Percentiles rank a stretch among this genome's conserved stretches.
phyloP scores from a whole-genome alignment of 169 alveolate genomes.

The Cryptosporidium tyzzeri region DNA sequence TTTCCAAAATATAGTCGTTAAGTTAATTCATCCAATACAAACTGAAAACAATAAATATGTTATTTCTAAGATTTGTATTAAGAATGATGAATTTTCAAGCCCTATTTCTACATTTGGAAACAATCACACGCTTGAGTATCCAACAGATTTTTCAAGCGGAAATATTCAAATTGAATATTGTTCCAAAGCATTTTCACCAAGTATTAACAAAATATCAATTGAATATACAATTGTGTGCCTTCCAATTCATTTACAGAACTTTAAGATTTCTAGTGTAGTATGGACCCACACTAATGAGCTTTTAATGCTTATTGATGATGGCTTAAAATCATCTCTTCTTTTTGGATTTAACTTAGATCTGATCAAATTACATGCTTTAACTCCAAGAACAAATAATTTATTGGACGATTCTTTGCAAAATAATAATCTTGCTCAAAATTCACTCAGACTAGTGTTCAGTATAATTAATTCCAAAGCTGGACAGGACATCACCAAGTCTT shows the following conservation, averaged over 20 bases:
- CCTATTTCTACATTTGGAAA: not conserved
- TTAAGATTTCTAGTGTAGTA: constrained; percentile 5
- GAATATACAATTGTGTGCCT: not conserved
- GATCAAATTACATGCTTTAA: not conserved
- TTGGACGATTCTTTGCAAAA: not conserved
- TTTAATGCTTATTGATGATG: constrained; percentile 4
- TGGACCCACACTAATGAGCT: constrained; percentile 10
- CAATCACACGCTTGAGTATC: not conserved
- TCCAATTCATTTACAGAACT: not conserved
- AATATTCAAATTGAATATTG: not conserved
- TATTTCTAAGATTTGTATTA: constrained; percentile 3
- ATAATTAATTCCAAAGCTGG: not conserved
- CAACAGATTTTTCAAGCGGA: not conserved
- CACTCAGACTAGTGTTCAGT: not conserved
- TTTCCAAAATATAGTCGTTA: constrained; percentile 8
- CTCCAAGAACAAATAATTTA: not conserved
- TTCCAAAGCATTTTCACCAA: not conserved
- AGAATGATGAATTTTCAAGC: not conserved
- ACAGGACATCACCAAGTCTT: not conserved
- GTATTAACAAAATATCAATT: not conserved
- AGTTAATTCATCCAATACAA: not conserved
- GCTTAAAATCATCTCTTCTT: constrained; percentile 5
- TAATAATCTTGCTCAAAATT: not conserved
- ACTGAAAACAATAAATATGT: not conserved
- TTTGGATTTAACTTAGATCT: constrained; percentile 6